These are phyloP conservation scores for Begonia loranthoides DNA, from an alignment of 306 rosid genomes.

Conservation along the genomic window DNA sequence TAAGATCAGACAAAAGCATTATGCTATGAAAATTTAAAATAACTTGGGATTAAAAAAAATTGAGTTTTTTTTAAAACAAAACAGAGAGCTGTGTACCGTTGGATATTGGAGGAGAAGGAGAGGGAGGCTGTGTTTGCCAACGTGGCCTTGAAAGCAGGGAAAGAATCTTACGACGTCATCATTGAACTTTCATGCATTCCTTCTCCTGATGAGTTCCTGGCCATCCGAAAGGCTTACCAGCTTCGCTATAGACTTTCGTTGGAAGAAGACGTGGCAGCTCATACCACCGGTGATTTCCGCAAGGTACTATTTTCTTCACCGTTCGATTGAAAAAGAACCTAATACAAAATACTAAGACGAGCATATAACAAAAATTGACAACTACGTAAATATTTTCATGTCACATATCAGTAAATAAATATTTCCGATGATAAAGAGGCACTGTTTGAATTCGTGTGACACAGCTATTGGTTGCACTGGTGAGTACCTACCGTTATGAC, in stretches of 20 bases:
- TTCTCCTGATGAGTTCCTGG: slow-evolving; percentile 58
- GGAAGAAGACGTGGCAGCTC: slow-evolving; percentile 73
- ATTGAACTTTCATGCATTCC: slow-evolving; percentile 42
- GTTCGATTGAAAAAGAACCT: too few species aligned
- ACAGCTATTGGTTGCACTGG: slow-evolving; percentile 30
- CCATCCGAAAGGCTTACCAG: slow-evolving; percentile 54
- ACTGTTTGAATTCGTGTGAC: slow-evolving; percentile 3
- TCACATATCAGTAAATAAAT: too few species aligned
- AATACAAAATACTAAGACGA: too few species aligned
- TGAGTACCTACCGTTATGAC: slow-evolving; percentile 28
- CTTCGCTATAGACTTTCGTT: slow-evolving; percentile 55
- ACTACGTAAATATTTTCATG: too few species aligned
- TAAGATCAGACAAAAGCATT: too few species aligned
- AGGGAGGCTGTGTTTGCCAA: slow-evolving; percentile 59
- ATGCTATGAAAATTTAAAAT: too few species aligned
- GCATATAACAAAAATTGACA: too few species aligned
- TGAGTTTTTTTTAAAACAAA: background rate
- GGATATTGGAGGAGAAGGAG: slow-evolving; percentile 65
- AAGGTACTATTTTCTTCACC: slow-evolving; percentile 20
- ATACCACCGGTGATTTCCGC: slow-evolving; percentile 58
- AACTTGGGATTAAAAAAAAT: too few species aligned
- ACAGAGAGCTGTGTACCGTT: slow-evolving; percentile 71
- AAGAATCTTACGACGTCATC: slow-evolving; percentile 25
- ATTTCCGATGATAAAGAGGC: too few species aligned
- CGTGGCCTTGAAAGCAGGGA: slow-evolving; percentile 32